A percentile compares a stretch with the other conserved stretches of the same genome.
Conservation (phyloP, 345 rosid genomes). For the Trapa bicornis region DNA sequence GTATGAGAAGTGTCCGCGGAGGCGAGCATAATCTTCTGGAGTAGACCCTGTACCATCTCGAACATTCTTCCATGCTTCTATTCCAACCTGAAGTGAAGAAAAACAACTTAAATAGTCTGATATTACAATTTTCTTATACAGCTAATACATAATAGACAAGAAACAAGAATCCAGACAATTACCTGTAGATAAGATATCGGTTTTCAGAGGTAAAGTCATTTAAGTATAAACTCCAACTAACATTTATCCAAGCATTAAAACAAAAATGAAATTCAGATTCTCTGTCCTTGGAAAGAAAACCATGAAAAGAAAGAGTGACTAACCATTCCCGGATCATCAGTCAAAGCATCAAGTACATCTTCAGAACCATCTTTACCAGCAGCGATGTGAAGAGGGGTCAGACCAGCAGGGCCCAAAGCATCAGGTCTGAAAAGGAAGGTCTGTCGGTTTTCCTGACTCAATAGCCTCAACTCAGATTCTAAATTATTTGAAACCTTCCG, state of each 20-base stretch:
- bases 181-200: neutral
- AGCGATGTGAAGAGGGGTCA: constrained; percentile 98
- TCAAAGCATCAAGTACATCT: constrained; percentile 71
- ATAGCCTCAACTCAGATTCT: constrained; percentile 15
- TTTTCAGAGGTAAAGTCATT: neutral
- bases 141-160: neutral
- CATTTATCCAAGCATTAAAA: neutral
- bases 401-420: constrained; percentile 78
- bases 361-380: constrained; percentile 99
- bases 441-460: constrained; percentile 15
- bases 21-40: constrained; percentile 91
- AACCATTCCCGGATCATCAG: constrained; percentile 85
- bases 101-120: neutral
- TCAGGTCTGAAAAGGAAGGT: constrained; percentile 67
- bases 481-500: constrained; percentile 15
- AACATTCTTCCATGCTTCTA: constrained; percentile 82
- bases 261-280: neutral
- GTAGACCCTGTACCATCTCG: constrained; percentile 81
- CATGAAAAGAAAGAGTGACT: constrained; percentile 2
- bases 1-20: constrained; percentile 94
- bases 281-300: neutral
- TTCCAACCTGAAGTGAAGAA: constrained; percentile 51
- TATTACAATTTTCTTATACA: neutral
- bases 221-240: neutral
- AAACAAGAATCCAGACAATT: neutral